phyloP scores from a whole-genome alignment of 2,329 filamentous ascomycete species.

The Colletotrichum shisoi region DNA sequence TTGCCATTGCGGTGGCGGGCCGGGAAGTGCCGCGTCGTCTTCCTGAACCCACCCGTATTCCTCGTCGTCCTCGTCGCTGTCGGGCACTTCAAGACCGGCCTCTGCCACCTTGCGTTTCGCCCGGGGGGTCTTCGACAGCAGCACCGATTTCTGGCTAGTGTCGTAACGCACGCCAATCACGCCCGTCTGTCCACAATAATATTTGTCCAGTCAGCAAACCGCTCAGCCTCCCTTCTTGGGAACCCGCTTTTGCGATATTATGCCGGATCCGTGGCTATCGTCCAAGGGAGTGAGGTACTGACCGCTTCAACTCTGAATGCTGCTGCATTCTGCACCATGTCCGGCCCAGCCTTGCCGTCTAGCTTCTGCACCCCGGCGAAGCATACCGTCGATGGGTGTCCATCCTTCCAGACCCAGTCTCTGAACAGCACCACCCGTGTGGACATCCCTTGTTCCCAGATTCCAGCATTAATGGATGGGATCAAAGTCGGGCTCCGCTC shows the following conservation, averaged over 20 bases:
- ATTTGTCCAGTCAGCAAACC: constrained; percentile 30
- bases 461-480: constrained; percentile 75
- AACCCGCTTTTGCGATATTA: constrained; percentile 33
- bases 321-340: constrained; percentile 54
- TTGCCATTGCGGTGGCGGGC: constrained; percentile 71
- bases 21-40: constrained; percentile 67
- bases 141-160: constrained; percentile 48
- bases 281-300: constrained; percentile 41
- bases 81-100: constrained; percentile 66
- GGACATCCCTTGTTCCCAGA: constrained; percentile 82
- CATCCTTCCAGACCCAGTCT: constrained; percentile 70
- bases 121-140: constrained; percentile 50
- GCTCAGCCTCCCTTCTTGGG: constrained; percentile 18
- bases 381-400: constrained; percentile 59
- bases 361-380: constrained; percentile 72
- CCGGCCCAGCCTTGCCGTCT: constrained; percentile 59
- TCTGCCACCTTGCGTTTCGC: constrained; percentile 72
- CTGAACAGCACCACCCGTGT: constrained; percentile 80
- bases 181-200: constrained; percentile 51
- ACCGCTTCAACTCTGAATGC: constrained; percentile 61
- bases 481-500: constrained; percentile 73
- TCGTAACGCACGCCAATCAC: constrained; percentile 54
- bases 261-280: constrained; percentile 22
- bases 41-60: constrained; percentile 77
- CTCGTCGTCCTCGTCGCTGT: constrained; percentile 70